Evolutionary conservation across 805 yeast genomes (phyloP).

Genomic region (Ogataea populi-albae): DNA sequence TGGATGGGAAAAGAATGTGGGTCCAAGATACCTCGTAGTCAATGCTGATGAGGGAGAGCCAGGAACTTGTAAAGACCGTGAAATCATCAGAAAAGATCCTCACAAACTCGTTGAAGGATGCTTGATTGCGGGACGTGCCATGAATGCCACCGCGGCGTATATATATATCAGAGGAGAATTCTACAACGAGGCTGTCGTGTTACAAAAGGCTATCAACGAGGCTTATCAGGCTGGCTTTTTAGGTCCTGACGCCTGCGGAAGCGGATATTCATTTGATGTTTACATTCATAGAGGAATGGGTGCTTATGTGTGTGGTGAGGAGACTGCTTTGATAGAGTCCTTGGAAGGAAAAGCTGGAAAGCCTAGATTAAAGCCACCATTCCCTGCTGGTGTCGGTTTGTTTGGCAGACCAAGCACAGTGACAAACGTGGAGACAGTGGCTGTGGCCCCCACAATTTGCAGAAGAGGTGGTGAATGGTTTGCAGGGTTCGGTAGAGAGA

Average conservation of each 20-base stretch:
- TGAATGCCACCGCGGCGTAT: constrained; percentile 92
- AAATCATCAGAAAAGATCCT: constrained; percentile 87
- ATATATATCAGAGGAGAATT: constrained; percentile 90
- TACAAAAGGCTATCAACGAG: constrained; percentile 83
- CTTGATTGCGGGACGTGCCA: constrained; percentile 81
- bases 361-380: constrained; percentile 91
- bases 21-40: constrained; percentile 86
- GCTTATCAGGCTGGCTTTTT: constrained; percentile 78
- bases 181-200: constrained; percentile 70
- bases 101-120: constrained; percentile 93
- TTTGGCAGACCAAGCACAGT: constrained; percentile 91
- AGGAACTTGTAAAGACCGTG: constrained; percentile 91
- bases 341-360: constrained; percentile 92
- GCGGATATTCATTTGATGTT: constrained; percentile 81
- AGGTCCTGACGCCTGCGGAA: constrained; percentile 84
- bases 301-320: constrained; percentile 91
- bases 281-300: constrained; percentile 92
- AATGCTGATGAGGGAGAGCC: constrained; percentile 97
- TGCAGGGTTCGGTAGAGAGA: constrained; percentile 76
- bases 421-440: constrained; percentile 86
- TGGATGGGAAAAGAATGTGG: constrained; percentile 86
- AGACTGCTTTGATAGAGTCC: constrained; percentile 84
- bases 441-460: constrained; percentile 85
- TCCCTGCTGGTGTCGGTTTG: constrained; percentile 91
- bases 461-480: constrained; percentile 92